phyloP scores from a whole-genome alignment of 2,329 filamentous ascomycete species.

The Penicillium corylophilum region DNA sequence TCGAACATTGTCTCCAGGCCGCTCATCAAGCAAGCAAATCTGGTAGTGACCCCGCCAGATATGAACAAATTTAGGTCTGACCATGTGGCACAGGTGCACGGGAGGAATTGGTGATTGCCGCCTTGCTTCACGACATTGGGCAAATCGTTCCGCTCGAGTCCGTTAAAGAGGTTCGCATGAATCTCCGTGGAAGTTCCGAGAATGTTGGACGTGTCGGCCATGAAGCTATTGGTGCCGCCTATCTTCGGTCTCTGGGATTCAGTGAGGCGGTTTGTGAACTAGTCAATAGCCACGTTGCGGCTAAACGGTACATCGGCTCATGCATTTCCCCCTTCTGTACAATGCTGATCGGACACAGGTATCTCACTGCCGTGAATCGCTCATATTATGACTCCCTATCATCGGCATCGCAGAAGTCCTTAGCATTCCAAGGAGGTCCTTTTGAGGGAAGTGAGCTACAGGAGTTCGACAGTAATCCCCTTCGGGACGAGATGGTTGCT shows the following conservation, averaged over 20 bases:
- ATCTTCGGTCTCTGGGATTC: slow-evolving; percentile 36
- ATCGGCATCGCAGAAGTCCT: slow-evolving; percentile 37
- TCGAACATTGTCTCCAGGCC: slow-evolving; percentile 35
- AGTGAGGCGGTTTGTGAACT: slow-evolving; percentile 36
- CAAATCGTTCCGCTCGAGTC: slow-evolving; percentile 40
- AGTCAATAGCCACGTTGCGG: slow-evolving; percentile 41
- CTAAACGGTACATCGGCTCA: slow-evolving; percentile 31
- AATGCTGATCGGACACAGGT: slow-evolving; percentile 19
- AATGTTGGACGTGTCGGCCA: slow-evolving; percentile 41
- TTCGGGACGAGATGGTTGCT: slow-evolving; percentile 37
- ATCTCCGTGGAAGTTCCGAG: slow-evolving; percentile 23
- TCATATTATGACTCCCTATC: slow-evolving; percentile 38
- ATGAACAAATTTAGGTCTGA: not conserved
- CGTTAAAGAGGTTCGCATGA: slow-evolving; percentile 30
- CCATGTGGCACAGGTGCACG: slow-evolving; percentile 15
- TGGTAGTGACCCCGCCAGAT: slow-evolving; percentile 8
- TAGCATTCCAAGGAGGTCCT: slow-evolving; percentile 41
- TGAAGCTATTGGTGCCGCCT: slow-evolving; percentile 40
- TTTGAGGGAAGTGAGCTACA: slow-evolving; percentile 32
- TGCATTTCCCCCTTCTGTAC: not conserved
- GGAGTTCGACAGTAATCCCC: slow-evolving; percentile 31
- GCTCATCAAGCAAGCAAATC: slow-evolving; percentile 31
- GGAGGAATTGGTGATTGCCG: slow-evolving; percentile 35
- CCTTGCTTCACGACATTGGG: slow-evolving; percentile 46
- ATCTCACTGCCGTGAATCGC: slow-evolving; percentile 36